phyloP scores from a whole-genome alignment of 2,329 filamentous ascomycete species.

The Scedosporium boydii region DNA sequence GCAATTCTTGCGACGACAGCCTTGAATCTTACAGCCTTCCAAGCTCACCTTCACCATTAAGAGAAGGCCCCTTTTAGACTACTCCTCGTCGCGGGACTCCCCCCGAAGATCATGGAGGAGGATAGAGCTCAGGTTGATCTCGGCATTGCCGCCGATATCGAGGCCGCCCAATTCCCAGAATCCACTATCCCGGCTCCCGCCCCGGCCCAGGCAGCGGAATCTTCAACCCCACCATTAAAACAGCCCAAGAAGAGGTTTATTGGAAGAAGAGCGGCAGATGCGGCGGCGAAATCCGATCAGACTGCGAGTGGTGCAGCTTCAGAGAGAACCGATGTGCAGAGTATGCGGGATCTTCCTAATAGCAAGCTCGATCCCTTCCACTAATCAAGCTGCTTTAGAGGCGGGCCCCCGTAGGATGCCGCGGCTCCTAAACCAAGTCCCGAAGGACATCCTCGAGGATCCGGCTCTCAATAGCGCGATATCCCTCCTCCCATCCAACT shows the following conservation, averaged over 20 bases:
- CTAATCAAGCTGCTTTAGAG: conserved; percentile 16
- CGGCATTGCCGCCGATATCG: conserved; percentile 58
- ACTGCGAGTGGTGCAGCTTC: conserved; percentile 15
- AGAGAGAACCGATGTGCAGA: conserved; percentile 29
- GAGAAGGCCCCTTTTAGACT: neutral
- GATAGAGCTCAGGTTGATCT: conserved; percentile 63
- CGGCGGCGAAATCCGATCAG: conserved; percentile 17
- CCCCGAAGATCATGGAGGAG: conserved; percentile 53
- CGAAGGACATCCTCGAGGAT: conserved; percentile 76
- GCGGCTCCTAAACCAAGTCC: conserved; percentile 83
- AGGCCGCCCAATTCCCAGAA: conserved; percentile 21
- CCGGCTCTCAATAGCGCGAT: conserved; percentile 81
- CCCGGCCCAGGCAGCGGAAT: neutral
- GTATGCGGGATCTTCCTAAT: conserved; percentile 32
- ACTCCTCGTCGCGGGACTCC: neutral
- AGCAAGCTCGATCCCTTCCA: neutral
- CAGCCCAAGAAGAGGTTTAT: conserved; percentile 91
- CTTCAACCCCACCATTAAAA: conserved; percentile 31
- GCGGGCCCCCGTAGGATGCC: conserved; percentile 58
- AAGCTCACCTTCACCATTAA: too few relatives aligned
- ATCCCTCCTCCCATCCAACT: conserved; percentile 81
- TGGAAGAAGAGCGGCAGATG: conserved; percentile 64
- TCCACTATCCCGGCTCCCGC: neutral
- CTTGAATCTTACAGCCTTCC: neutral
- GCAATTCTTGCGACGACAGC: neutral